Base-by-base conservation (phyloP, 441 rosid species). In the Mallotus repandus region DNA sequence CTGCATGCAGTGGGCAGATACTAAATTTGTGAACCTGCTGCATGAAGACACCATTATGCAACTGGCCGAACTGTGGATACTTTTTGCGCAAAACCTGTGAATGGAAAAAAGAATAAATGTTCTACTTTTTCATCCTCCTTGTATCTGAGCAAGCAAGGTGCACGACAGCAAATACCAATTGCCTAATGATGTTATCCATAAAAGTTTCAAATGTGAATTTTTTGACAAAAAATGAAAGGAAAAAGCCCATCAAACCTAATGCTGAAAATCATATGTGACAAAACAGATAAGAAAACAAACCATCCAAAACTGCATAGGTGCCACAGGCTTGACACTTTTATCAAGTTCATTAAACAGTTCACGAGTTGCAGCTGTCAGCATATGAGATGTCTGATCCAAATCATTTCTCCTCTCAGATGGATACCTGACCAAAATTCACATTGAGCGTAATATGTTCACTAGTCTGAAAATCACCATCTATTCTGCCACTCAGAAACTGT, bases 221-320 rank as follows among this genome's bases (percentile, higher is more conserved):
- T 19, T 43, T 5, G 19, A 52, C 60, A 29, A 49, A 43, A 60
- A 0, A 43, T 38, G 21, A 41, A 7, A 43, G 45, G 25, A 61
- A 43, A 57, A n/a, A 55, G 41, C 53, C 73, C 32, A 45, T 46
- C 66, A 52, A 35, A 45, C 43, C 12, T 41, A 69, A 58, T 4
- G 46, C 41, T 25, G 64, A 55, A 61, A 78, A 68, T 70, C 49
- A 60, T 43, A 50, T 13, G 46, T 21, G 19, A 45, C 0, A 15
- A 15, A 45, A 38, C 74, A 32, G 41, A 73, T 62, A 13, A 68
- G 66, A 71, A 43, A 59, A 78, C 86, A 74, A 75, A 94, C 98
- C 97, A 82, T 90, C 98, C 98, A 94, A 85, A 94, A 92, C 78
- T 92, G 94, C 87, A 86, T 88, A 59, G 97, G 98, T 45, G 96